phyloP scores from a whole-genome alignment of 352 stramenopile species.

The Pythium brachiatum region DNA sequence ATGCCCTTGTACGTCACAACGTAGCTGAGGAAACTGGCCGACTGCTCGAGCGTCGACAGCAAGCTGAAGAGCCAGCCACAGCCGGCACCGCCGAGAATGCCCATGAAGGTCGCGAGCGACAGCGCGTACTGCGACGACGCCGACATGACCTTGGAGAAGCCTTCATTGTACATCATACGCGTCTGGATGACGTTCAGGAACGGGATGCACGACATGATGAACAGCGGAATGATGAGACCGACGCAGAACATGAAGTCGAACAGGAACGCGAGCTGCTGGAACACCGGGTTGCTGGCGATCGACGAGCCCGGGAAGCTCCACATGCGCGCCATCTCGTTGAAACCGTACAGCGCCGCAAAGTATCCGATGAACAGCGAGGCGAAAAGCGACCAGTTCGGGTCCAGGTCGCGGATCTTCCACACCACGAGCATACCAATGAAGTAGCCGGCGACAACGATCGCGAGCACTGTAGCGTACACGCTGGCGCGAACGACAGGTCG shows the following conservation, averaged over 20 bases:
- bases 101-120: constrained; percentile 77
- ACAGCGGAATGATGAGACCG: constrained; percentile 66
- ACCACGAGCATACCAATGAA: constrained; percentile 46
- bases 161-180: constrained; percentile 91
- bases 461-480: constrained; percentile 47
- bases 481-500: constrained; percentile 42
- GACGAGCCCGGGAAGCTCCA: constrained; percentile 70
- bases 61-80: constrained; percentile 73
- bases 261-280: constrained; percentile 80
- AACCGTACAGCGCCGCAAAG: constrained; percentile 64
- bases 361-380: constrained; percentile 77
- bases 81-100: constrained; percentile 58
- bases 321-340: constrained; percentile 86
- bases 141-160: constrained; percentile 82
- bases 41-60: constrained; percentile 60
- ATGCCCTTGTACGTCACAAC: constrained; percentile 56
- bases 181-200: constrained; percentile 88
- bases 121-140: constrained; percentile 86
- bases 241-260: constrained; percentile 84
- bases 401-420: constrained; percentile 32
- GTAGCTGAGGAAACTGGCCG: constrained; percentile 67
- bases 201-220: constrained; percentile 79
- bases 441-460: constrained; percentile 36
- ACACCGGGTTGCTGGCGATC: constrained; percentile 59
- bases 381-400: constrained; percentile 22